phyloP scores from a whole-genome alignment of 495 filamentous ascomycete genomes.

The Penicillium cataractarum region DNA sequence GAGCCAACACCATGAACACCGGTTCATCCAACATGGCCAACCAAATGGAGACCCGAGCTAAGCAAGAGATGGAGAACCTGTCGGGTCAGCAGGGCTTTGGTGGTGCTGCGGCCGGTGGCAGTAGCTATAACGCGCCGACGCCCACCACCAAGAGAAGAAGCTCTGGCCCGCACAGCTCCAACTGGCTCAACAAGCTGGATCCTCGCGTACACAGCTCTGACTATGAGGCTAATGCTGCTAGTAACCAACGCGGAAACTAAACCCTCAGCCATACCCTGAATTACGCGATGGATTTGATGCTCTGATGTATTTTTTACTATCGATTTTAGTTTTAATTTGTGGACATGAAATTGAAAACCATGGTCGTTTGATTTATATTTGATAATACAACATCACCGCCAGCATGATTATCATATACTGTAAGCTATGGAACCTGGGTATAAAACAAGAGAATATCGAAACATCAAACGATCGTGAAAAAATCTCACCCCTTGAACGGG shows the following conservation, averaged over 20 bases:
- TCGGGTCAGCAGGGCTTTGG: conserved; percentile 29
- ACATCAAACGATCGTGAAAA: neutral
- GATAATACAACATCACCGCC: neutral
- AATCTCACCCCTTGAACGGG: neutral
- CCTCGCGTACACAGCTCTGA: conserved; percentile 33
- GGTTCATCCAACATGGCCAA: conserved; percentile 36
- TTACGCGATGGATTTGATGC: neutral
- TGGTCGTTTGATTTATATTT: neutral
- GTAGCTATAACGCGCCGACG: conserved; percentile 33
- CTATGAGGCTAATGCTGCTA: conserved; percentile 11
- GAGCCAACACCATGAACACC: conserved; percentile 16
- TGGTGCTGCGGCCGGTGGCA: conserved; percentile 34
- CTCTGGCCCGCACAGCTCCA: conserved; percentile 41
- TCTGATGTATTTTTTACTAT: neutral
- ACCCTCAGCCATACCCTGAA: too few relatives aligned
- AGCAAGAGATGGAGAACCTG: conserved; percentile 43
- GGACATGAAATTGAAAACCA: neutral
- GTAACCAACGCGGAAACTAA: conserved; percentile 19
- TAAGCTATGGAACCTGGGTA: neutral
- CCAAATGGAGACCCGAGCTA: conserved; percentile 43
- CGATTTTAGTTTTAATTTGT: neutral
- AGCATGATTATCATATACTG: neutral
- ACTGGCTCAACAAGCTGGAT: conserved; percentile 56
- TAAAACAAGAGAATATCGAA: neutral
- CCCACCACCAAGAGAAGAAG: conserved; percentile 24